These are phyloP conservation scores for Russula dissimulans DNA, from an alignment of 768 basidiomycete species.

Conservation along the genomic window DNA sequence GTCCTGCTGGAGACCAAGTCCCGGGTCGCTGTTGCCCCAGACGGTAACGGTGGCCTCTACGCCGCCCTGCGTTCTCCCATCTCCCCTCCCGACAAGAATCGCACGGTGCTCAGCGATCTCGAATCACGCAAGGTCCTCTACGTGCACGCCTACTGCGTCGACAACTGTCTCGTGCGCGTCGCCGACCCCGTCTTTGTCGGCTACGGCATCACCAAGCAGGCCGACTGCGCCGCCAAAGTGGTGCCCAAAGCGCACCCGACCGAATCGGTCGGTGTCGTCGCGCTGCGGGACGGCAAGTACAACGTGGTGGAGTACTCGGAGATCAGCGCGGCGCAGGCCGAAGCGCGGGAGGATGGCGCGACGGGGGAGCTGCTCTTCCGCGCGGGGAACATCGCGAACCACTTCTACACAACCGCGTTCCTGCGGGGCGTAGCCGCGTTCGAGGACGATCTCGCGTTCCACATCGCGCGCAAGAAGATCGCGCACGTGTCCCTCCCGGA, in stretches of 20 bases:
- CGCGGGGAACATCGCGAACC: conserved; percentile 96
- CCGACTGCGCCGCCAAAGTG: conserved; percentile 92
- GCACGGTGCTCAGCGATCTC: conserved; percentile 80
- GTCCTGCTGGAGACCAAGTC: conserved; percentile 75
- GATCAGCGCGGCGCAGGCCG: conserved; percentile 81
- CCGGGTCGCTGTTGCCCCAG: conserved; percentile 88
- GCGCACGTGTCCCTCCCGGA: conserved; percentile 63
- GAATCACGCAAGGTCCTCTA: conserved; percentile 67
- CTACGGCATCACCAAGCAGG: conserved; percentile 80
- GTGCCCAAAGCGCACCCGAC: conserved; percentile 81
- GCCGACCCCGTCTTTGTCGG: conserved; percentile 97
- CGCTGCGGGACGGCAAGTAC: conserved; percentile 70
- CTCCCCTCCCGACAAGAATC: conserved; percentile 44
- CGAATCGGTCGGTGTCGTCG: conserved; percentile 94
- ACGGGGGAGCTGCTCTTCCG: conserved; percentile 80
- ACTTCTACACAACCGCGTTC: conserved; percentile 90
- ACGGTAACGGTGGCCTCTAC: conserved; percentile 96
- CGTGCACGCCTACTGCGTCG: conserved; percentile 93
- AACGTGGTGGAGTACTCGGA: conserved; percentile 98
- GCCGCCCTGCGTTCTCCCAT: conserved; percentile 81
- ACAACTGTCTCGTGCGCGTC: conserved; percentile 96
- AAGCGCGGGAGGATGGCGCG: conserved; percentile 54
- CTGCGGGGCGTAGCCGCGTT: conserved; percentile 70
- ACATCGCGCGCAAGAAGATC: conserved; percentile 98
- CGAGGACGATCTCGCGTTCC: conserved; percentile 87